phyloP scores from a whole-genome alignment of 1,284 basidiomycete genomes.

The Mycena citricolor region DNA sequence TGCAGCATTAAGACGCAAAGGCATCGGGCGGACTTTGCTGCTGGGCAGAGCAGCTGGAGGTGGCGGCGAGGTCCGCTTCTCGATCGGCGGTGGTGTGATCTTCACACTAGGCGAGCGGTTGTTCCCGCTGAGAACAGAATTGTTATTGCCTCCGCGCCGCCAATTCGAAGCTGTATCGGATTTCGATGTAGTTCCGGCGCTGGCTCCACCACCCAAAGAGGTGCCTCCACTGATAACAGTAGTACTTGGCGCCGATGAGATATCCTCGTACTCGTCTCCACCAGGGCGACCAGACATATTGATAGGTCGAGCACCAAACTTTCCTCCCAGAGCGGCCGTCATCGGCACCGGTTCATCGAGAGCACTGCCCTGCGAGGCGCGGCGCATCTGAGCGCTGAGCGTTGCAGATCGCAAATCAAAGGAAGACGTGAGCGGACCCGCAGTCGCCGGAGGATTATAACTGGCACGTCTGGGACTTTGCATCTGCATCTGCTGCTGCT shows the following conservation, averaged over 20 bases:
- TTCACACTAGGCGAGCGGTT: constrained; percentile 59
- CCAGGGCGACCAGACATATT: constrained; percentile 41
- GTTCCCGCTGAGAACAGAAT: constrained; percentile 64
- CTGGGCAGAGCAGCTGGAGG: constrained; percentile 30
- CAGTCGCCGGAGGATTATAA: constrained; percentile 61
- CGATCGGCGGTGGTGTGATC: constrained; percentile 58
- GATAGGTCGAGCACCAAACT: constrained; percentile 63
- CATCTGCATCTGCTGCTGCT: constrained; percentile 32
- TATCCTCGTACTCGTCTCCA: constrained; percentile 40
- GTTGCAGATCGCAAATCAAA: constrained; percentile 62
- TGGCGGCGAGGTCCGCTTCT: constrained; percentile 48
- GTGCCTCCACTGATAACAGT: constrained; percentile 73
- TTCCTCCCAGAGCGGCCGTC: constrained; percentile 75
- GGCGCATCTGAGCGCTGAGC: constrained; percentile 57
- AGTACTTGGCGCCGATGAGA: constrained; percentile 44
- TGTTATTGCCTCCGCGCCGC: constrained; percentile 69
- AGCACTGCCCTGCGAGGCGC: constrained; percentile 28
- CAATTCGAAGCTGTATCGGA: constrained; percentile 75
- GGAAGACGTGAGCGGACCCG: constrained; percentile 56
- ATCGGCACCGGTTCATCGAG: constrained; percentile 50
- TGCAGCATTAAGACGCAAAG: constrained; percentile 61
- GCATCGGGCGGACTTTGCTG: constrained; percentile 61
- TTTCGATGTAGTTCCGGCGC: constrained; percentile 53
- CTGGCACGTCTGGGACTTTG: constrained; percentile 29
- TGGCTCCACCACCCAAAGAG: constrained; percentile 46